Evolutionary conservation across 371 early-diverging fungal species (phyloP).

Genomic region (Syncephalis fuscata): DNA sequence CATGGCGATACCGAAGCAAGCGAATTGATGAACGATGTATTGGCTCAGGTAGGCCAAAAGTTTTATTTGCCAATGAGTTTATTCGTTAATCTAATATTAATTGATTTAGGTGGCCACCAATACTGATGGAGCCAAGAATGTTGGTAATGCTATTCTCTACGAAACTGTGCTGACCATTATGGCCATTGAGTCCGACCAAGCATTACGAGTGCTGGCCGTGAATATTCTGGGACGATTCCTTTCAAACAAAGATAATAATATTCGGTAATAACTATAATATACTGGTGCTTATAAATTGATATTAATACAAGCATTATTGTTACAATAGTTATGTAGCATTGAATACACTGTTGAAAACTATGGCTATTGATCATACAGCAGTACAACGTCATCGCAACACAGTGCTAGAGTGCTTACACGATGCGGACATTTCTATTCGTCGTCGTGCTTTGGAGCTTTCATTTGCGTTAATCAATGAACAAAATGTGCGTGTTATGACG

Average conservation of each 20-base stretch:
- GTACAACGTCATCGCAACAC: conserved; percentile 96
- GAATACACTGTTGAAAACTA: conserved; percentile 78
- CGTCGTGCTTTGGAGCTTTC: conserved; percentile 90
- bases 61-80: too few relatives aligned
- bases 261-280: conserved; percentile 36
- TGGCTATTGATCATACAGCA: conserved; percentile 74
- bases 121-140: conserved; percentile 88
- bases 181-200: conserved; percentile 82
- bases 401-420: conserved; percentile 87
- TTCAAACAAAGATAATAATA: conserved; percentile 90
- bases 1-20: conserved; percentile 69
- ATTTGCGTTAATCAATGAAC: conserved; percentile 84
- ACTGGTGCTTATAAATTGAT: not conserved
- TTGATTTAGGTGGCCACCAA: conserved; percentile 67
- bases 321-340: conserved; percentile 76
- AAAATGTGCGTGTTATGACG: conserved; percentile 84
- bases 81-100: too few relatives aligned
- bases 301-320: not conserved
- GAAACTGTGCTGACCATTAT: conserved; percentile 92
- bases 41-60: conserved; percentile 68
- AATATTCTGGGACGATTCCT: conserved; percentile 94
- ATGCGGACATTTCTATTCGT: conserved; percentile 90
- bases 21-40: conserved; percentile 90
- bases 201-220: conserved; percentile 86
- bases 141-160: conserved; percentile 91